Base-by-base conservation (phyloP, 345 rosid species). In the Pistacia atlantica region DNA sequence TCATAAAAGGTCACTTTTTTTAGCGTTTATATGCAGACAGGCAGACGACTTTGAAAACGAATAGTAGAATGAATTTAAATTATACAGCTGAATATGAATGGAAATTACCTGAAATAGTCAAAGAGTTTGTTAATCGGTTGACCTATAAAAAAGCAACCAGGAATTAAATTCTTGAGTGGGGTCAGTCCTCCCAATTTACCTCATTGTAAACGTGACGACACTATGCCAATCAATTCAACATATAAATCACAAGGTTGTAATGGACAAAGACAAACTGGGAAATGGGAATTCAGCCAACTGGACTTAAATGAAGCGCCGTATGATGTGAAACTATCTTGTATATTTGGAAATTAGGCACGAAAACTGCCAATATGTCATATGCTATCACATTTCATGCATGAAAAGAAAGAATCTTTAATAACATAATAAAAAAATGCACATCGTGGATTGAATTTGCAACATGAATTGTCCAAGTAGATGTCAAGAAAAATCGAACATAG, bases 171-270 rank as follows among this genome's bases (percentile, higher is more conserved):
- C 1, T 70, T 4, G 63, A 70, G 2, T 70, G 20, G 11, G n/a
- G 1, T 10, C 33, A 35, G 51, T 70, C 52, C 52, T 12, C 12
- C 33, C 48, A 1, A 71, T 57, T 57, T 71, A 2, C 16, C 51
- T 57, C 37, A 71, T 71, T 71, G 3, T 57, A 57, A 71, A 57
- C 74, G 65, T 57, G 54, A 37, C 51, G 22, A n/a, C 46, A 31
- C 11, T 28, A 4, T 17, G 60, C 58, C 72, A 28, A 31, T 51
- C 46, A 3, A 28, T 11, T 48, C 57, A 67, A 3, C n/a, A 6
- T 22, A 67, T 48, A 17, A 25, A 68, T 68, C 57, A 35, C 58
- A 51, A 51, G 42, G 9, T 25, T 48, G 6, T 4, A 2, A 2
- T 4, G 8, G 55, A 46, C 35, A 49, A 67, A 48, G 52, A 28